Evolutionary conservation across 2,329 filamentous ascomycete genomes (phyloP).

Genomic region (Pseudocercospora vitis): DNA sequence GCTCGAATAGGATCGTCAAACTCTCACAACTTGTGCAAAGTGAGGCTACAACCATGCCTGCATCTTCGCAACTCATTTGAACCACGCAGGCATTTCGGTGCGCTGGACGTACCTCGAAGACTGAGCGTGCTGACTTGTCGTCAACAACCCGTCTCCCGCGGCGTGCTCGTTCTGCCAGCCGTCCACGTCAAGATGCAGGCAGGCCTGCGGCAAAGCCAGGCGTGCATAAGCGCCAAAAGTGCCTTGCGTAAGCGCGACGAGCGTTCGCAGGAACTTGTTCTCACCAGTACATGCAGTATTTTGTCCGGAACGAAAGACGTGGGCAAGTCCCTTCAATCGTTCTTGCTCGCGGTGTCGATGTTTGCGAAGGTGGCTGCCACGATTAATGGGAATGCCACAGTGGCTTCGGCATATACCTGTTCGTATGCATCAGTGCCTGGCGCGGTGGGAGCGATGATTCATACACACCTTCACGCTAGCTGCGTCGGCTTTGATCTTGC

Average conservation of each 20-base stretch:
- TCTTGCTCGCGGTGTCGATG: slow-evolving; percentile 19
- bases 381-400: slow-evolving; percentile 66
- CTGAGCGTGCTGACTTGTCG: slow-evolving; percentile 4
- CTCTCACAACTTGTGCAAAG: slow-evolving; percentile 1
- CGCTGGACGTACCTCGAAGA: background rate
- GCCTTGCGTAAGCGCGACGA: slow-evolving; percentile 25
- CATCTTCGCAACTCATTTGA: background rate
- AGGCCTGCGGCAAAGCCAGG: slow-evolving; percentile 42
- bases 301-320: too few species aligned
- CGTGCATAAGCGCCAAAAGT: slow-evolving; percentile 16
- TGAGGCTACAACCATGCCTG: slow-evolving; percentile 6
- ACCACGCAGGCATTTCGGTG: background rate
- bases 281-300: too few species aligned
- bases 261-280: background rate
- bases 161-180: slow-evolving; percentile 1
- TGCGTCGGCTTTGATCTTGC: slow-evolving; percentile 89
- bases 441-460: background rate
- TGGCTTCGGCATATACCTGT: slow-evolving; percentile 65
- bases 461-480: slow-evolving; percentile 77
- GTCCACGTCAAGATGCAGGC: slow-evolving; percentile 8
- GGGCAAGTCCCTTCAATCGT: too few species aligned
- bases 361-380: slow-evolving; percentile 66
- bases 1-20: background rate
- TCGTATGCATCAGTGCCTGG: background rate
- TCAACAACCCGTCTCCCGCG: background rate